phyloP scores from a whole-genome alignment of 2,329 filamentous ascomycete species.

The Beauveria sp. region DNA sequence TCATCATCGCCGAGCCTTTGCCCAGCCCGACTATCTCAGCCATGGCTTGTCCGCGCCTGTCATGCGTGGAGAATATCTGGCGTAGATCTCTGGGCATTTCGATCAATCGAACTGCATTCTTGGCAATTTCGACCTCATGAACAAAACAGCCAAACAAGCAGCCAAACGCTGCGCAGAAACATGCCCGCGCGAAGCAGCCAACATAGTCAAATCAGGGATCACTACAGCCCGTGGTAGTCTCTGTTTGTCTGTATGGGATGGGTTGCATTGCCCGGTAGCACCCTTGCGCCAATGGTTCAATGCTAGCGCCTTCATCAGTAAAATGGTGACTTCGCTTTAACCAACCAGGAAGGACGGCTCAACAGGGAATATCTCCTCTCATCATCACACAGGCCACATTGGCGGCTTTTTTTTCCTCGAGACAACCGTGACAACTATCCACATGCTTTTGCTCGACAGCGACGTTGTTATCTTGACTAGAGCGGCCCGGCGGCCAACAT shows the following conservation, averaged over 20 bases:
- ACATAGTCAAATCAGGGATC: not conserved
- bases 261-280: not conserved
- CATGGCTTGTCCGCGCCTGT: not conserved
- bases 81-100: slow-evolving; percentile 7
- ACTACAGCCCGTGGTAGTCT: not conserved
- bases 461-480: not conserved
- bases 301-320: not conserved
- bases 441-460: not conserved
- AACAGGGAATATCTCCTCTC: not conserved
- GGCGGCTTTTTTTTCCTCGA: not conserved
- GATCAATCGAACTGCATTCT: not conserved
- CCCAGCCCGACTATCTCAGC: slow-evolving; percentile 2
- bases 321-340: not conserved
- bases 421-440: not conserved
- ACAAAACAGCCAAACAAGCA: not conserved
- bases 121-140: not conserved
- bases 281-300: not conserved
- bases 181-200: not conserved
- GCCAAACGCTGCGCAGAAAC: not conserved
- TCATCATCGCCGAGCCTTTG: slow-evolving; percentile 4
- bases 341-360: not conserved
- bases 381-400: not conserved
- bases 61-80: slow-evolving; percentile 4
- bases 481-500: not conserved
- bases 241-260: not conserved